Conservation (phyloP, 805 yeast species). For the Myxozyma mucilagina region DNA sequence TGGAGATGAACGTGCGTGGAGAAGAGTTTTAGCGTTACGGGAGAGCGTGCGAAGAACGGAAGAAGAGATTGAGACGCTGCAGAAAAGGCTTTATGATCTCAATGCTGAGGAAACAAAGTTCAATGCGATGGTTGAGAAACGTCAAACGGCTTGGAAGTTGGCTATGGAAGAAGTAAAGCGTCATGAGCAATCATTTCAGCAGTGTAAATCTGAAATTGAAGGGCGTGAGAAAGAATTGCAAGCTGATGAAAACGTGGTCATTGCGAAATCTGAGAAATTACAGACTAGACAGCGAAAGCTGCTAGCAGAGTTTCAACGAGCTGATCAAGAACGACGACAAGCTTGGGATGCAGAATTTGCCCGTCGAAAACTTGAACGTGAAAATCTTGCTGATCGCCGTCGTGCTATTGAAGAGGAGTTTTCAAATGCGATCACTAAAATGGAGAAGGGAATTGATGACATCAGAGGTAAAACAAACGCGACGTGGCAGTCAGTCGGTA, state of each 20-base stretch:
- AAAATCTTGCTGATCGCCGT: constrained; percentile 37
- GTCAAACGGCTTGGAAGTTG: constrained; percentile 29
- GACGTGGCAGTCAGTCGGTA: constrained; percentile 24
- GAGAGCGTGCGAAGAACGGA: constrained; percentile 46
- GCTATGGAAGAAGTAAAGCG: constrained; percentile 21
- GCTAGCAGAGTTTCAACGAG: constrained; percentile 34
- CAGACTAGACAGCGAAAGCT: constrained; percentile 33
- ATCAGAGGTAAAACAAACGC: constrained; percentile 31
- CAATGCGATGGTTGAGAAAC: constrained; percentile 1
- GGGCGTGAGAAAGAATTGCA: constrained; percentile 24
- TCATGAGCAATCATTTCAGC: constrained; percentile 23
- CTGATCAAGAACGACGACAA: constrained; percentile 35
- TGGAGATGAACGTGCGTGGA: constrained; percentile 58
- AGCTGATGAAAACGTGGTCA: constrained; percentile 34
- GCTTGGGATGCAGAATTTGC: constrained; percentile 35
- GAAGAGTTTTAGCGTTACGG: constrained; percentile 54
- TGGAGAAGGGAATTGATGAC: constrained; percentile 39
- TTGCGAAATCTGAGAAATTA: constrained; percentile 36
- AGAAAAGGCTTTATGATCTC: constrained; percentile 12
- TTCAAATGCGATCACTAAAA: constrained; percentile 39
- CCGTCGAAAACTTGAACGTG: constrained; percentile 33
- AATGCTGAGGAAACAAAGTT: constrained; percentile 17
- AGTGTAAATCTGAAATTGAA: constrained; percentile 24
- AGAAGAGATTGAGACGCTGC: constrained; percentile 37
- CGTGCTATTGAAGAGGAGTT: constrained; percentile 39